phyloP scores from a whole-genome alignment of 2,329 filamentous ascomycete genomes.

The Penicillium corylophilum region DNA sequence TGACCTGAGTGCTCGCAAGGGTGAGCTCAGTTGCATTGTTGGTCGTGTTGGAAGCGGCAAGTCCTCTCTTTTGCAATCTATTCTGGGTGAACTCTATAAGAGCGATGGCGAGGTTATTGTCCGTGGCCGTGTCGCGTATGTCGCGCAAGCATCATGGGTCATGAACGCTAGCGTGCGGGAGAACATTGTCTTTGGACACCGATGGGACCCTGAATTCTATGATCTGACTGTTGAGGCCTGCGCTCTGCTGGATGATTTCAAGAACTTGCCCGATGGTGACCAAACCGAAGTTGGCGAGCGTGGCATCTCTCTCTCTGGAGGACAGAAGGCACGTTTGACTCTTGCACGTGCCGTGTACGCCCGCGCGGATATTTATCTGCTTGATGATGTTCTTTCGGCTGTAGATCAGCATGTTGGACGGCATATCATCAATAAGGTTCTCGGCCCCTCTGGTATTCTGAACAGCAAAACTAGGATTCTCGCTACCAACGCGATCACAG shows the following conservation, averaged over 20 bases:
- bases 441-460: constrained; percentile 80
- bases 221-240: constrained; percentile 90
- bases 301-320: constrained; percentile 91
- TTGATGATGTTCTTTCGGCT: constrained; percentile 92
- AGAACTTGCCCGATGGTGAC: constrained; percentile 89
- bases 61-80: constrained; percentile 82
- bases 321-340: constrained; percentile 91
- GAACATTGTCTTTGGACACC: constrained; percentile 95
- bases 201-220: constrained; percentile 91
- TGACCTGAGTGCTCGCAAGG: constrained; percentile 84
- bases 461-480: constrained; percentile 84
- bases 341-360: constrained; percentile 94
- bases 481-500: constrained; percentile 91
- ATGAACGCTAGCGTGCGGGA: constrained; percentile 97
- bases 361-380: constrained; percentile 89
- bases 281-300: constrained; percentile 95
- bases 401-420: constrained; percentile 98
- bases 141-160: constrained; percentile 90
- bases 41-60: constrained; percentile 94
- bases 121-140: constrained; percentile 82
- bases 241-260: constrained; percentile 86
- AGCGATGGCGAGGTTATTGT: constrained; percentile 78
- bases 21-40: constrained; percentile 88
- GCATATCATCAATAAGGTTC: constrained; percentile 91
- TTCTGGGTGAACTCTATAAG: constrained; percentile 92